Conservation (phyloP, 352 stramenopile species). For the Phytophthora tentaculata region DNA sequence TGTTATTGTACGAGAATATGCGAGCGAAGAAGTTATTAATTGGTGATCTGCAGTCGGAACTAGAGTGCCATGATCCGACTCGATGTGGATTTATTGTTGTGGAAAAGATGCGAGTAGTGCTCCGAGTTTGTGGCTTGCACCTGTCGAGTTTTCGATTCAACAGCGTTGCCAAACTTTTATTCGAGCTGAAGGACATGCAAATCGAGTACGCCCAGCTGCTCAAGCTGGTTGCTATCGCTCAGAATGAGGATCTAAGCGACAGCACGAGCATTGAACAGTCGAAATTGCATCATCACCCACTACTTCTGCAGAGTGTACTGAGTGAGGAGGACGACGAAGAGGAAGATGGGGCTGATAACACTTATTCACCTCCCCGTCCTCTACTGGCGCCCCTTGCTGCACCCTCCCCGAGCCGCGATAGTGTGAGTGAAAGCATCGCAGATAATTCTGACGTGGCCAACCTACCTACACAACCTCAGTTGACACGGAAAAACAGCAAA, state of each 20-base stretch:
- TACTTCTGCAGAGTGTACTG: constrained; percentile 19
- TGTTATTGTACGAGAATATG: constrained; percentile 30
- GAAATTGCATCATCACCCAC: constrained; percentile 21
- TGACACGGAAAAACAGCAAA: constrained; percentile 36
- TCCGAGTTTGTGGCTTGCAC: constrained; percentile 45
- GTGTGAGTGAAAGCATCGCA: not conserved
- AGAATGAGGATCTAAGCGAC: constrained; percentile 22
- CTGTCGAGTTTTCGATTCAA: constrained; percentile 68
- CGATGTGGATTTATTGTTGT: constrained; percentile 40
- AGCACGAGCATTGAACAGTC: not conserved
- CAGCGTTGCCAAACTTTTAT: constrained; percentile 56
- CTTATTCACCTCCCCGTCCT: constrained; percentile 9
- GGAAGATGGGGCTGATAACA: not conserved
- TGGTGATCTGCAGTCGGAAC: constrained; percentile 33
- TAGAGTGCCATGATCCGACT: constrained; percentile 30
- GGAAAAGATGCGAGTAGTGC: constrained; percentile 44
- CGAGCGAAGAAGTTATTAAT: constrained; percentile 18
- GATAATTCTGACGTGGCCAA: not conserved
- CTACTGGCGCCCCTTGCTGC: constrained; percentile 2
- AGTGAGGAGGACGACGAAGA: constrained; percentile 18
- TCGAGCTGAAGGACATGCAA: constrained; percentile 41
- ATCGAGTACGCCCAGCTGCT: constrained; percentile 58
- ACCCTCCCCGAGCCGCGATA: not conserved
- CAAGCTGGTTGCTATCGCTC: constrained; percentile 39
- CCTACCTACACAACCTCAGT: constrained; percentile 6